These are phyloP conservation scores for Thalassiosira pacifica DNA, from an alignment of 352 stramenopile genomes.

Conservation along the genomic window DNA sequence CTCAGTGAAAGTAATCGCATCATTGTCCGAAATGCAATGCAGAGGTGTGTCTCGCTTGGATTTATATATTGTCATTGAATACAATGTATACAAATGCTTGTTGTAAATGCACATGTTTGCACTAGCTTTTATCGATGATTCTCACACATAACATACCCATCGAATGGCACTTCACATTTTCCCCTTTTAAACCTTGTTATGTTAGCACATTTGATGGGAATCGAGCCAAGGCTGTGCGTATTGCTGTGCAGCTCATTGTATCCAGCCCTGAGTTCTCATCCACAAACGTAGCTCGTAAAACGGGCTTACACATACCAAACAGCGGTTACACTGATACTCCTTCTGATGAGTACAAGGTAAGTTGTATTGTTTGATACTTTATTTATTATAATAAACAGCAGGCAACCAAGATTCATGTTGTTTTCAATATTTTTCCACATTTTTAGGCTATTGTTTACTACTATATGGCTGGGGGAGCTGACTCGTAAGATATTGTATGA, in stretches of 20 bases:
- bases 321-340: neutral
- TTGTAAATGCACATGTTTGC: neutral
- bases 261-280: constrained; percentile 65
- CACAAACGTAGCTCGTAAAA: constrained; percentile 24
- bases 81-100: neutral
- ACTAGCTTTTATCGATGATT: neutral
- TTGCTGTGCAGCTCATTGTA: constrained; percentile 54
- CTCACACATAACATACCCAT: neutral
- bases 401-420: neutral
- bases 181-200: neutral
- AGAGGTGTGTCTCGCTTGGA: neutral
- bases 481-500: too few species aligned
- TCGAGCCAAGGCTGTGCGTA: constrained; percentile 26
- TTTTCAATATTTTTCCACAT: constrained; percentile 3
- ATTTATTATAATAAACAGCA: neutral
- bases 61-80: too few species aligned
- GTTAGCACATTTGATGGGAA: constrained; percentile 29
- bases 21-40: constrained; percentile 21
- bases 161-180: neutral
- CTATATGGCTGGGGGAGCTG: constrained; percentile 67
- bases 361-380: neutral
- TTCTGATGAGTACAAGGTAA: neutral
- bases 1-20: constrained; percentile 21
- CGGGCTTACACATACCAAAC: constrained; percentile 1
- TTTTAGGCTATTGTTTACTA: constrained; percentile 75